Percentiles rank a stretch among this genome's conserved stretches.
These are phyloP conservation scores for Penicillium cosmopolitanum DNA, from an alignment of 495 filamentous ascomycete genomes.

Conservation along the genomic window DNA sequence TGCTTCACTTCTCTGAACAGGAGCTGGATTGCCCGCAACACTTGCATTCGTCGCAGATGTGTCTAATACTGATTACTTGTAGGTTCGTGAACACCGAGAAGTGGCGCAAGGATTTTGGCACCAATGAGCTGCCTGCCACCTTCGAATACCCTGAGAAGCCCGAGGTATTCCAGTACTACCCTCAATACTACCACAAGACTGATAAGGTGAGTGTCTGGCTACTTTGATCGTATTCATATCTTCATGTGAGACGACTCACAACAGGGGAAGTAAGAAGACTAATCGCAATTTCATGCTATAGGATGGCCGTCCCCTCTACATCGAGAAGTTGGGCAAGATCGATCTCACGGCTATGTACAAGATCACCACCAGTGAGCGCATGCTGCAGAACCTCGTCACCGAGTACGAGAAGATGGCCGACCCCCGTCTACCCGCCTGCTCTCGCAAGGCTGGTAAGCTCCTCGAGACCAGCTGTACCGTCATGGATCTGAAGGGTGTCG, in stretches of 20 bases:
- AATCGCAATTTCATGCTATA: constrained; percentile 32
- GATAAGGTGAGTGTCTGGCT: constrained; percentile 70
- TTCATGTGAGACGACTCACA: not conserved
- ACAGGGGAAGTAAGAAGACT: not conserved
- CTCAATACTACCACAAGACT: constrained; percentile 99
- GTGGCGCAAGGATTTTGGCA: constrained; percentile 85
- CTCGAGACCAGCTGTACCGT: constrained; percentile 97
- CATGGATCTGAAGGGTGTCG: constrained; percentile 95
- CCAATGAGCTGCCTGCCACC: constrained; percentile 78
- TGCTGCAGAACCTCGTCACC: constrained; percentile 92
- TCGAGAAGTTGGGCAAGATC: constrained; percentile 93
- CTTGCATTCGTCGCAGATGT: not conserved
- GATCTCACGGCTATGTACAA: constrained; percentile 88
- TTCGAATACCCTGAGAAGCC: constrained; percentile 92
- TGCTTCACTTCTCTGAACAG: not conserved
- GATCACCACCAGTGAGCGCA: constrained; percentile 89
- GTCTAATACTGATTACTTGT: constrained; percentile 9
- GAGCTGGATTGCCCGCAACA: not conserved
- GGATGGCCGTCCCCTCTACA: constrained; percentile 97
- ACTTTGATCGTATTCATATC: not conserved
- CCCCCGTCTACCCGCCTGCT: constrained; percentile 92
- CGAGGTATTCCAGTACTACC: constrained; percentile 89
- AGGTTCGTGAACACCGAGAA: constrained; percentile 93
- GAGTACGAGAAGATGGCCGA: constrained; percentile 97
- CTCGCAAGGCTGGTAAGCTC: constrained; percentile 83